Conservation (phyloP, 192 early-diverging fungal species). For the Lunasporangiospora selenospora region DNA sequence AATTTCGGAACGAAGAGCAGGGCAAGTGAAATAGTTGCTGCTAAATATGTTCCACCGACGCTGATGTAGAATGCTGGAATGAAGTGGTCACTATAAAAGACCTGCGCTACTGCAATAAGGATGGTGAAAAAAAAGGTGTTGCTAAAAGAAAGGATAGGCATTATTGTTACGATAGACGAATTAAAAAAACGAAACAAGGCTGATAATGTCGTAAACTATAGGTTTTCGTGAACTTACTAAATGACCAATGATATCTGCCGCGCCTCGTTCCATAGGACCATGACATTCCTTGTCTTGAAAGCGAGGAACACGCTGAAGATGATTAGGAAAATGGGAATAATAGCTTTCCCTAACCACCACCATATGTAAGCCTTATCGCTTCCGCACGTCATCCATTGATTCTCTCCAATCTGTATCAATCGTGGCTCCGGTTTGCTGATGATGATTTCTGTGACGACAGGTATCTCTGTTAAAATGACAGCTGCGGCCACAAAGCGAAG, state of each 20-base stretch:
- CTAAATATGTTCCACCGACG: neutral
- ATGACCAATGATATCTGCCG: slow-evolving; percentile 14
- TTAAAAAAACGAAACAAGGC: neutral
- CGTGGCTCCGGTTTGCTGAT: neutral
- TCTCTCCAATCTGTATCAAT: neutral
- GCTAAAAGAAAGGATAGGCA: neutral
- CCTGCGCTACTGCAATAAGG: slow-evolving; percentile 1
- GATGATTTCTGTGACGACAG: neutral
- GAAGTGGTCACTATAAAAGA: slow-evolving; percentile 1
- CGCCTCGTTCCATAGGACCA: slow-evolving; percentile 30
- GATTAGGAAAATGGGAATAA: slow-evolving; percentile 6
- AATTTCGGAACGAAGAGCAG: slow-evolving; percentile 24
- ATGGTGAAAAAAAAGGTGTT: slow-evolving; percentile 8
- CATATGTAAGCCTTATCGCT: neutral
- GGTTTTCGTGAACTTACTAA: slow-evolving; percentile 43
- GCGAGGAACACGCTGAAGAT: slow-evolving; percentile 29
- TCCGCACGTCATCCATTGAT: slow-evolving; percentile 14
- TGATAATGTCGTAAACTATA: too few species aligned
- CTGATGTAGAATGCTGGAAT: slow-evolving; percentile 14
- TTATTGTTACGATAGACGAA: neutral
- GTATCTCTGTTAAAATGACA: neutral
- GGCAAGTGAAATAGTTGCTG: neutral
- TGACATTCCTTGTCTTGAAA: slow-evolving; percentile 24
- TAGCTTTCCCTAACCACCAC: neutral
- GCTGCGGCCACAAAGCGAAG: slow-evolving; percentile 1